Percentiles rank a stretch among this genome's conserved stretches.
phyloP scores from a whole-genome alignment of 2,329 filamentous ascomycete species.

The Tolypocladium amazonense region DNA sequence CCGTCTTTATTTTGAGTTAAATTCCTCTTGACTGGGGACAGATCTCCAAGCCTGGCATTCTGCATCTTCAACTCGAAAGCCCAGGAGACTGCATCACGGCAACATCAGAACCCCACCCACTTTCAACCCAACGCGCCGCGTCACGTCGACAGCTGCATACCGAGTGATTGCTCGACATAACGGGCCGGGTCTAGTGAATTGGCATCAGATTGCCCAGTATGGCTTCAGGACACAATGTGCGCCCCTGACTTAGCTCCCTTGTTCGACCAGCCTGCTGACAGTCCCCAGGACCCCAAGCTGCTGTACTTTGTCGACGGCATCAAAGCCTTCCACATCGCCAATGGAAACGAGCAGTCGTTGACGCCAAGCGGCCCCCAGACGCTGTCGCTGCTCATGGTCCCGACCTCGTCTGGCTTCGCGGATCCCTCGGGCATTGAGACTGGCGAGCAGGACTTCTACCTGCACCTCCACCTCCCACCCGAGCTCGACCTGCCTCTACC shows the following conservation, averaged over 20 bases:
- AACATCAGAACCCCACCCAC: neutral
- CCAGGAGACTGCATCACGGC: neutral
- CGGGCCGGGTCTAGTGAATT: neutral
- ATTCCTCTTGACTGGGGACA: neutral
- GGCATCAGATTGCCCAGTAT: constrained; percentile 6
- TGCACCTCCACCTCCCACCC: constrained; percentile 87
- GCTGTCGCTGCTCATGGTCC: constrained; percentile 89
- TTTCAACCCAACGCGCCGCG: too few species aligned
- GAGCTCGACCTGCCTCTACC: constrained; percentile 90
- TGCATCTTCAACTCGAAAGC: too few species aligned
- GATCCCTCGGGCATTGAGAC: constrained; percentile 40
- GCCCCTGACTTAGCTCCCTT: neutral
- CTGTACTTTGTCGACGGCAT: constrained; percentile 72
- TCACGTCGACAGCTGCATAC: neutral
- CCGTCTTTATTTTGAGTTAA: neutral
- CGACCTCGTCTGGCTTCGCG: constrained; percentile 66
- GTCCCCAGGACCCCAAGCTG: constrained; percentile 46
- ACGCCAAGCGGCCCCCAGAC: constrained; percentile 84
- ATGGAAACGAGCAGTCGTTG: constrained; percentile 74
- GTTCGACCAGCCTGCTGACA: neutral
- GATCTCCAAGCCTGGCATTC: neutral
- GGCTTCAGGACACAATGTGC: constrained; percentile 22
- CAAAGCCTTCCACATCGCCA: constrained; percentile 78
- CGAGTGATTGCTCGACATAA: neutral
- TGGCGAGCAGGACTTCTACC: constrained; percentile 85